These are phyloP conservation scores for Salix caprea DNA, from an alignment of 345 rosid species.

Conservation along the genomic window DNA sequence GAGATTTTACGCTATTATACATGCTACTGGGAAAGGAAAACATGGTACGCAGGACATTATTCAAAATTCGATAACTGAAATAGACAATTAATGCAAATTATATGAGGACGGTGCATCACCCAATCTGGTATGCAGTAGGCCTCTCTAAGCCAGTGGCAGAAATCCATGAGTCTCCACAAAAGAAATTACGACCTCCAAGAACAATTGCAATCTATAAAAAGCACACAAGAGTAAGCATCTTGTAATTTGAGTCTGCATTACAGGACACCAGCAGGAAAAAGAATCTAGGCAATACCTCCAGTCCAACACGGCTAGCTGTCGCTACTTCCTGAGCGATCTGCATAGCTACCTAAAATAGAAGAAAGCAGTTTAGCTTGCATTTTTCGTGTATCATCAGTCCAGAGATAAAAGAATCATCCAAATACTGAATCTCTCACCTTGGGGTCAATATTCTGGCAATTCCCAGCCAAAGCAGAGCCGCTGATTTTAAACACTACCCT, in stretches of 20 bases:
- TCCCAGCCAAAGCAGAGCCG: slow-evolving; percentile 75
- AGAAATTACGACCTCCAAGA: slow-evolving; percentile 84
- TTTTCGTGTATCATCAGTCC: background rate
- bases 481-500: slow-evolving; percentile 88
- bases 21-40: background rate
- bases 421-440: slow-evolving; percentile 41
- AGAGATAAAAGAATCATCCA: background rate
- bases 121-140: slow-evolving; percentile 73
- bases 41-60: background rate
- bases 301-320: slow-evolving; percentile 66
- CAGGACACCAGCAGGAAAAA: background rate
- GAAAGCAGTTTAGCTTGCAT: background rate
- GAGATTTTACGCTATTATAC: background rate
- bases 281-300: slow-evolving; percentile 48
- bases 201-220: slow-evolving; percentile 69
- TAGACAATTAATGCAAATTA: background rate
- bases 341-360: slow-evolving; percentile 53
- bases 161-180: slow-evolving; percentile 78
- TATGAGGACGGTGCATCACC: slow-evolving; percentile 36
- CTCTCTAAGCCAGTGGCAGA: slow-evolving; percentile 76
- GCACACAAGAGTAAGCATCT: background rate
- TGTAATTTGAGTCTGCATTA: background rate
- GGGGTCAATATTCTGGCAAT: slow-evolving; percentile 72
- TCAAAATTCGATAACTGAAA: background rate
- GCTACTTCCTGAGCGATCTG: slow-evolving; percentile 76